Evolutionary conservation across 2,329 filamentous ascomycete species (phyloP), one percentile per base, ranked within the genome.

Genomic region (Cadophora gregata): DNA sequence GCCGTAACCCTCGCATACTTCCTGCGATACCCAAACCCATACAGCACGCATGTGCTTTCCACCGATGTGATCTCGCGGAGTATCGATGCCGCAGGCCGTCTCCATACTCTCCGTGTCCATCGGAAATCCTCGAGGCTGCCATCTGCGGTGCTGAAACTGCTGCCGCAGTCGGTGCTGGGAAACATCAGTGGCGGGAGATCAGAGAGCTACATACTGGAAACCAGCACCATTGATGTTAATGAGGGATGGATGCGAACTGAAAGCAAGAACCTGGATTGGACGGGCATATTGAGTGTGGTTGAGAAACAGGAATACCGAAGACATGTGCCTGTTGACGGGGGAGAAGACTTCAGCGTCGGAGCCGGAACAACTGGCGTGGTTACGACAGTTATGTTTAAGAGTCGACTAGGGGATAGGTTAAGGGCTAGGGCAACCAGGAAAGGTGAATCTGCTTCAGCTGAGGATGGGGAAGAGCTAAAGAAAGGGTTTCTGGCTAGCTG

Each of bases 1-100:
- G 92, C 92, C 78, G 92, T 96, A 69, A 93, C 92, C 59, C 89
- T 96, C 78, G 92, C 92, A 81, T 96, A 93, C 85, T 96, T 95
- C 81, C 89, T 96, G 59, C 91, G 92, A 71, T 96, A 96, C 80
- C 93, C 91, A 67, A 96, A 95, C 76, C 92, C 92, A 7, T 94
- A 95, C 81, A 90, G 89, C 71, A 88, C 86, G 70, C 92, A 96
- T 81, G 92, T 96, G 62, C 83, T 93, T 73, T 93, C 90, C 76
- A 93, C 91, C 78, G 92, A 96, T 79, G 93, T 91, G 74, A 92
- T 96, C 78, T 87, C 88, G 59, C 90, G 88, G 71, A 83, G 86
- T 78, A 87, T 93, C 79, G 92, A 95, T 78, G 84, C 80, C n/a
- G 92, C 90, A 1, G 90, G 92, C 72, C 89, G 90, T 59, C 83